A percentile compares a stretch with the other conserved stretches of the same genome.
Conservation (phyloP, 1,284 basidiomycete genomes). For the Boletus albobrunnescens region DNA sequence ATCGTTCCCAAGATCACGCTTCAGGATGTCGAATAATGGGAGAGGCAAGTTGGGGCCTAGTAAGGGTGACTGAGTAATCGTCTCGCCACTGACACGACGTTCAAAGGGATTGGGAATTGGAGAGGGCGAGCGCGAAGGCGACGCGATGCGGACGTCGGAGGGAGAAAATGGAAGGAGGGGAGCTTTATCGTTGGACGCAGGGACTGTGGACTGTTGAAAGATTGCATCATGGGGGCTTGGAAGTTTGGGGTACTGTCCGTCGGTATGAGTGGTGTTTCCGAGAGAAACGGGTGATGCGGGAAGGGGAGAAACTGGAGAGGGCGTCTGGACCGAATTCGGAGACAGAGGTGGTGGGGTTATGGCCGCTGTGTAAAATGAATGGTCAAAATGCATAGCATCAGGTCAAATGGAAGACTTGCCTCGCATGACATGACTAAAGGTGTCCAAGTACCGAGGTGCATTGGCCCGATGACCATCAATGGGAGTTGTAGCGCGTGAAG, state of each 20-base stretch:
- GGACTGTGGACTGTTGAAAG: slow-evolving; percentile 5
- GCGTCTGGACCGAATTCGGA: slow-evolving; percentile 44
- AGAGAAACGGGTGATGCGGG: slow-evolving; percentile 36
- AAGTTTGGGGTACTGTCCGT: slow-evolving; percentile 16
- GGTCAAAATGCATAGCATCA: neutral
- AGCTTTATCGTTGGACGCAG: slow-evolving; percentile 20
- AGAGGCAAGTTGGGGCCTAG: slow-evolving; percentile 28
- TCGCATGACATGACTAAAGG: slow-evolving; percentile 29
- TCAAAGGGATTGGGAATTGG: slow-evolving; percentile 36
- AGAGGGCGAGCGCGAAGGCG: slow-evolving; percentile 37
- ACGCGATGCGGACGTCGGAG: slow-evolving; percentile 27
- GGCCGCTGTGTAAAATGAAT: slow-evolving; percentile 25
- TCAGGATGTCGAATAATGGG: slow-evolving; percentile 43
- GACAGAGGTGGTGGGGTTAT: slow-evolving; percentile 44
- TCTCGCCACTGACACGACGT: slow-evolving; percentile 33
- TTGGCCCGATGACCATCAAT: slow-evolving; percentile 41
- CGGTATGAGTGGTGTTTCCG: slow-evolving; percentile 17
- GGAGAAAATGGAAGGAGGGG: slow-evolving; percentile 14
- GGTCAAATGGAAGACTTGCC: slow-evolving; percentile 33
- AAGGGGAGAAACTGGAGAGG: slow-evolving; percentile 43
- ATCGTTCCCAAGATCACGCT: slow-evolving; percentile 27
- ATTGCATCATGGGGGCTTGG: slow-evolving; percentile 24
- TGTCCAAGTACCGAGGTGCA: slow-evolving; percentile 47
- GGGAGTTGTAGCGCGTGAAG: neutral
- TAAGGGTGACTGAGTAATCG: slow-evolving; percentile 29